phyloP scores from a whole-genome alignment of 768 basidiomycete species.

The Atractiella rhizophila region DNA sequence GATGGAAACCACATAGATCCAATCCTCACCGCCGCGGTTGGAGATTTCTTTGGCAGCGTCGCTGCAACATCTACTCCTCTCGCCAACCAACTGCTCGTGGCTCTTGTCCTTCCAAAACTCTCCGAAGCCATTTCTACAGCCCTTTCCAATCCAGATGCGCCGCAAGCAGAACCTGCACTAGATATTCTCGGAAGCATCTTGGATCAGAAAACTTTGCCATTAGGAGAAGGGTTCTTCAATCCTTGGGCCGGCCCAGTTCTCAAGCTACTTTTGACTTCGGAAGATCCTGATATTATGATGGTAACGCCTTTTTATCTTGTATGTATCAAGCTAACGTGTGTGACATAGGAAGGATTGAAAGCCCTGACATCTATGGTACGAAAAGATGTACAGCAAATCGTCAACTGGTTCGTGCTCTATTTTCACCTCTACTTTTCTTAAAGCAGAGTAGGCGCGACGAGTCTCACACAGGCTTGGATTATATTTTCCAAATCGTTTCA shows the following conservation, averaged over 20 bases:
- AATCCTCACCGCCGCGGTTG: conserved; percentile 57
- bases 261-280: conserved; percentile 36
- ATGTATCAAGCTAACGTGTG: no score
- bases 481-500: conserved; percentile 48
- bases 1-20: conserved; percentile 35
- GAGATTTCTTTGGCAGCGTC: conserved; percentile 50
- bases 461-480: conserved; percentile 49
- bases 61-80: conserved; percentile 34
- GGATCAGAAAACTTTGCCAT: conserved; percentile 28
- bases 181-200: conserved; percentile 53
- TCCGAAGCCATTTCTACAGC: conserved; percentile 33
- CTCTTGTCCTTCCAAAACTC: conserved; percentile 45
- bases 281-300: conserved; percentile 56
- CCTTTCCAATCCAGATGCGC: conserved; percentile 30
- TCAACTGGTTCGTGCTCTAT: conserved; percentile 33
- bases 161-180: conserved; percentile 46
- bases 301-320: no score
- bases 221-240: conserved; percentile 50
- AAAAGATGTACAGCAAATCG: conserved; percentile 58
- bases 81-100: conserved; percentile 47
- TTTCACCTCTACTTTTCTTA: not conserved
- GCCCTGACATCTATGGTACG: conserved; percentile 62
- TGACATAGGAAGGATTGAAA: conserved; percentile 43
- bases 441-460: conserved; percentile 27
- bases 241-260: conserved; percentile 52